These are phyloP conservation scores for Sporothrix dimorphospora DNA, from an alignment of 2,329 filamentous ascomycete genomes.

Conservation along the genomic window DNA sequence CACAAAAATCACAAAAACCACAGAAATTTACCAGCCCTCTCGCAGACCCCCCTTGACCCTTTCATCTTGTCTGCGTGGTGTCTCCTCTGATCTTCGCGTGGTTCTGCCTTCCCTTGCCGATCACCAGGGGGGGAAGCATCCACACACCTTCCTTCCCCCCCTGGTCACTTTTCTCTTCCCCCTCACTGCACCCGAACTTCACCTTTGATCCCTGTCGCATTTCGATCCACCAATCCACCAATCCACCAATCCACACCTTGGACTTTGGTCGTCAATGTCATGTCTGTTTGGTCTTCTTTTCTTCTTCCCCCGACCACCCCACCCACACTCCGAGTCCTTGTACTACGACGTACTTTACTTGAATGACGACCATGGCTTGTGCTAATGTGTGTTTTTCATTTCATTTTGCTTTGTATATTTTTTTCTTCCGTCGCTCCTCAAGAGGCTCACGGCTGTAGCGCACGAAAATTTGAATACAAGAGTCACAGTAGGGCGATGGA, in stretches of 20 bases:
- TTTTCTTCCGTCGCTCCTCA: neutral
- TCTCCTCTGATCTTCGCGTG: conserved; percentile 22
- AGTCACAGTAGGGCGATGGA: neutral
- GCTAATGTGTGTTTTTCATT: neutral
- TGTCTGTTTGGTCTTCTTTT: neutral
- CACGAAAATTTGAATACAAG: neutral
- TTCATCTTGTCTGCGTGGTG: neutral
- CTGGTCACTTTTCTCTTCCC: neutral
- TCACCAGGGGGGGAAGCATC: conserved; percentile 9
- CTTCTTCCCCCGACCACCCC: neutral
- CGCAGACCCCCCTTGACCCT: neutral
- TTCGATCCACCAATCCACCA: neutral
- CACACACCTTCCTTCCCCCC: neutral
- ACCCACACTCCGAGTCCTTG: neutral
- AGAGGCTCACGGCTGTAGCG: conserved; percentile 10
- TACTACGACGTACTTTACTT: too few species aligned
- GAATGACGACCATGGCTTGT: neutral
- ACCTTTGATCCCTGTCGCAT: conserved; percentile 8
- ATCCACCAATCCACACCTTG: neutral
- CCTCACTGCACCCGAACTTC: neutral
- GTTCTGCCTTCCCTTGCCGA: conserved; percentile 22
- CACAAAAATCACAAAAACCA: neutral
- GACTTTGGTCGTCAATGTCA: neutral
- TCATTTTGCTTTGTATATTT: too few species aligned
- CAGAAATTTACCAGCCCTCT: neutral